A percentile compares a stretch with the other conserved stretches of the same genome.
These are phyloP conservation scores for Yamadazyma endophytica DNA, from an alignment of 805 yeast genomes.

Conservation along the genomic window DNA sequence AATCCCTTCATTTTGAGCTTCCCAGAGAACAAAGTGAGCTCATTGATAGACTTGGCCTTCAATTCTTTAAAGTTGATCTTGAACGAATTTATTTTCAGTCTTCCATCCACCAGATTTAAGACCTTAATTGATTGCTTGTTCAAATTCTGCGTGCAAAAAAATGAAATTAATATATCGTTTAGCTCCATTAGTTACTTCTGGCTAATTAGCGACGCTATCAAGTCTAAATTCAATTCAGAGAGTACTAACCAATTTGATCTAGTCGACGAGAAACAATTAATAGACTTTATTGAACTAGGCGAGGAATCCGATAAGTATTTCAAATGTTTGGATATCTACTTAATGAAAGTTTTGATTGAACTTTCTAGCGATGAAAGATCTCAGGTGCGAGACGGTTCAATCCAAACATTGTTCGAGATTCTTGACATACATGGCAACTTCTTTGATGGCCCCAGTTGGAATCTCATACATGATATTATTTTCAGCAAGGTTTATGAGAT, in stretches of 20 bases:
- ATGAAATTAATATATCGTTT: conserved; percentile 82
- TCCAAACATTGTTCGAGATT: conserved; percentile 83
- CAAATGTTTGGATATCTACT: conserved; percentile 30
- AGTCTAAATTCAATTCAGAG: conserved; percentile 14
- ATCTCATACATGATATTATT: conserved; percentile 59
- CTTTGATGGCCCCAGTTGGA: conserved; percentile 59
- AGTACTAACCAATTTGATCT: not conserved
- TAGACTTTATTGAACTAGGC: conserved; percentile 7
- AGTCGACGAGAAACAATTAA: conserved; percentile 6
- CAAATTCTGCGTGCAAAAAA: conserved; percentile 65
- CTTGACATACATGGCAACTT: conserved; percentile 64
- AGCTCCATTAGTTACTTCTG: conserved; percentile 90
- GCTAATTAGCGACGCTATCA: conserved; percentile 75
- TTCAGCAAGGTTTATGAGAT: conserved; percentile 30
- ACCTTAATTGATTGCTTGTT: conserved; percentile 67
- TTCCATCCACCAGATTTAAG: conserved; percentile 64
- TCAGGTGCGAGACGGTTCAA: conserved; percentile 85
- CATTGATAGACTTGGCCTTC: conserved; percentile 65
- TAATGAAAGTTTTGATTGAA: conserved; percentile 57
- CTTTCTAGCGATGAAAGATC: conserved; percentile 63
- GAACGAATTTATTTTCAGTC: conserved; percentile 73
- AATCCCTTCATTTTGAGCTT: conserved; percentile 44
- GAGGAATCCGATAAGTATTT: conserved; percentile 8
- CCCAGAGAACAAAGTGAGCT: conserved; percentile 32
- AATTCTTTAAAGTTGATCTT: conserved; percentile 78